Evolutionary conservation across 2,329 filamentous ascomycete species (phyloP), one percentile per base, ranked within the genome.

Genomic region (Thermoascus crustaceus): DNA sequence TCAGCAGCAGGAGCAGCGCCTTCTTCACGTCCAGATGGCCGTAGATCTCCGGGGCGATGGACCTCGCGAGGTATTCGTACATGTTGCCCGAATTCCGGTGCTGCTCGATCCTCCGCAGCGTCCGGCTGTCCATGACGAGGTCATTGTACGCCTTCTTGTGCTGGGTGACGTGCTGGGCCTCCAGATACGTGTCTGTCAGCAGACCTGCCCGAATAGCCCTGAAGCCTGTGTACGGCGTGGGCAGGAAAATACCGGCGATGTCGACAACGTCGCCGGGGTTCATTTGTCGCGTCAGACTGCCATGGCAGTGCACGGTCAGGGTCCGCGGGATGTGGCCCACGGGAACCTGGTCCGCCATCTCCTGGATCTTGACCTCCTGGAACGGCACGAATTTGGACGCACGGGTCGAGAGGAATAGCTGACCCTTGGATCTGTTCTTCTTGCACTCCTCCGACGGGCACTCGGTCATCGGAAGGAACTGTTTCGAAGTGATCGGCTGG

Each of bases 131-230:
- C 48, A 95, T 77, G 18, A 80, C 75, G 68, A 95, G 85, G 52
- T 94, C 83, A 45, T 93, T 85, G 62, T 98, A 98, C 1, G 89
- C 88, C 65, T 95, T 94, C 69, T 98, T 98, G 73, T 98, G 91
- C 60, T 98, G 91, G 26, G 79, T 78, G 30, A 98, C 80, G 54
- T 93, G 75, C 57, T 98, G 91, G 4, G 89, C 91, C 64, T 98
- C 91, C 8, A 98, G 69, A 57, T 94, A 98, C 1, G 91, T 98
- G 54, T 98, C 91, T 21, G 91, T 98, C 42, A 98, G 67, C n/a
- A 98, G 76, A 39, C 91, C 91, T 17, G 91, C 91, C 48, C 84
- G 83, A 67, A 98, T 95, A 3, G 91, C 93, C 66, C 93, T 82
- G 73, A 98, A 98, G 27, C 91, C 91, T n/a, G 91, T 98, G 60